A percentile compares a stretch with the other conserved stretches of the same genome.
phyloP scores from a whole-genome alignment of 1,139 yeast species.

The Debaryomycetaceae sp. region DNA sequence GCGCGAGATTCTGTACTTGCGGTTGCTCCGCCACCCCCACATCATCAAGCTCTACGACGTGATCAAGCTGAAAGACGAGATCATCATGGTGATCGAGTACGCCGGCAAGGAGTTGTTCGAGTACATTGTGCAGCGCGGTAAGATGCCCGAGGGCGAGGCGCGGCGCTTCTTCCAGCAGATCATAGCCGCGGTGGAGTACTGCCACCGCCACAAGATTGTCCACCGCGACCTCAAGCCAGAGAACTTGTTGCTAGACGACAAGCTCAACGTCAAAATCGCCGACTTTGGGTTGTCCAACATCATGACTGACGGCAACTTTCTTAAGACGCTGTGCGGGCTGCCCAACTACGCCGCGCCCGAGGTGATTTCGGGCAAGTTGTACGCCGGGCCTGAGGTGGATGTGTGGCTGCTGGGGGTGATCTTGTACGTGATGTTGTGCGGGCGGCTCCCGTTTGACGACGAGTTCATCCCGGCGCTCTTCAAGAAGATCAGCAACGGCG shows the following conservation, averaged over 20 bases:
- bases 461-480: slow-evolving; percentile 95
- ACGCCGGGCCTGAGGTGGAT: slow-evolving; percentile 98
- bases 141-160: slow-evolving; percentile 93
- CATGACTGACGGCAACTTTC: slow-evolving; percentile 96
- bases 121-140: slow-evolving; percentile 91
- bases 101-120: slow-evolving; percentile 97
- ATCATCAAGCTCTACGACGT: slow-evolving; percentile 95
- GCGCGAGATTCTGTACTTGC: slow-evolving; percentile 85
- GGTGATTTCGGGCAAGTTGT: slow-evolving; percentile 90
- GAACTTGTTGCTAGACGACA: slow-evolving; percentile 84
- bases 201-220: slow-evolving; percentile 96
- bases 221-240: slow-evolving; percentile 97
- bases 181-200: slow-evolving; percentile 95
- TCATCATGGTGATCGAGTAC: slow-evolving; percentile 95
- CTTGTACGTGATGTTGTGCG: slow-evolving; percentile 93
- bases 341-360: slow-evolving; percentile 99
- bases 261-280: slow-evolving; percentile 90
- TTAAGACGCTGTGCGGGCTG: slow-evolving; percentile 94
- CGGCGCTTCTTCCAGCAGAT: slow-evolving; percentile 95
- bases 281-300: slow-evolving; percentile 94
- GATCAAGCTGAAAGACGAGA: slow-evolving; percentile 91
- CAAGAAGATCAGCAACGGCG: slow-evolving; percentile 93
- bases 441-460: slow-evolving; percentile 95
- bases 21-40: slow-evolving; percentile 92
- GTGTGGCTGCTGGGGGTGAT: slow-evolving; percentile 99